Base-by-base conservation (phyloP, 2,329 filamentous ascomycete species). In the Botryotinia calthae region DNA sequence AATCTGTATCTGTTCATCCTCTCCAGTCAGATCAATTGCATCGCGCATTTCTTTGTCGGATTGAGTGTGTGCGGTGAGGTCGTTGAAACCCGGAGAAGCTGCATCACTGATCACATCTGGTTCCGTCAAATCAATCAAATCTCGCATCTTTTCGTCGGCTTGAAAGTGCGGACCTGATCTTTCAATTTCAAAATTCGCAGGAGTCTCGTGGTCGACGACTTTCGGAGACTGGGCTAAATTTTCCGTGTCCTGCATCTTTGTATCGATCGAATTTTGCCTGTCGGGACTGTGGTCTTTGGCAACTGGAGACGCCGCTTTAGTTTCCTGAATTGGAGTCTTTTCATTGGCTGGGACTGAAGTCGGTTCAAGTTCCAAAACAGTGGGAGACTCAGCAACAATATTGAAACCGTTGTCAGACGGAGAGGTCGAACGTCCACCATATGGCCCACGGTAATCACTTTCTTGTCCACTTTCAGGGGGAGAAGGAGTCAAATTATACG, bases 401-500 rank as follows among this genome's bases (percentile, higher is more conserved):
- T 67, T 42, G 20, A 31, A 16, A 16, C 34, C 48, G 34, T 56
- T 31, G 1, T 56, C 65, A n/a, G 37, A 67, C 16, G 34, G 65
- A n/a, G 48, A 67, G 3, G n/a, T 28, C 40, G 65, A 56, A 22
- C 37, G 9, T 31, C n/a, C 10, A 56, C 18, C 10, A 25, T 28
- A 31, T 22, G n/a, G 48, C 18, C 40, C 34, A 28, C 40, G 16
- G 34, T 6, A 42, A 22, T 42, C 34, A 10, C 28, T 56, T 9
- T 31, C 65, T 67, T 56, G 65, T 7, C 20, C 16, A 37, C 48
- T 67, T 8, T 7, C 37, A 42, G 37, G 25, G 42, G 65, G 65
- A 31, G 65, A 67, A 31, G 65, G 65, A 1, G 65, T 56, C 25
- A 67, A 31, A 20, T 67, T 67, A 37, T 67, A 67, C 40, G 65